Percentiles rank a stretch among this genome's conserved stretches.
Evolutionary conservation across 2,329 filamentous ascomycete genomes (phyloP).

Genomic region (Trichothecium sympodiale): DNA sequence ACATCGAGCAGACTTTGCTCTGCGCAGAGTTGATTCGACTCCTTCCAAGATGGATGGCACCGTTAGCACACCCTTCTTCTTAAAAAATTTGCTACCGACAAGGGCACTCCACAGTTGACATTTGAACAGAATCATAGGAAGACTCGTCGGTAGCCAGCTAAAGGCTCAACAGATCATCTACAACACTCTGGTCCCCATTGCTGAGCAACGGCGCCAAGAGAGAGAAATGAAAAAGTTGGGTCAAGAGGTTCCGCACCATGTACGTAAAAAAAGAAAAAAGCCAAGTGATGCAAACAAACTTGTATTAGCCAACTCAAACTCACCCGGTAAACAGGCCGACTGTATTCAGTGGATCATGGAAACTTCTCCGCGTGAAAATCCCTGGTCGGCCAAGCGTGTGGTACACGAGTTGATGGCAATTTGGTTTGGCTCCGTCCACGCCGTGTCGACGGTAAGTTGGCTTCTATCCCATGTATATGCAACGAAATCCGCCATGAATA

Average conservation of each 20-base stretch:
- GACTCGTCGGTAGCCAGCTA: not conserved
- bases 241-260: not conserved
- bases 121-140: not conserved
- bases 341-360: constrained; percentile 6
- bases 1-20: constrained; percentile 2
- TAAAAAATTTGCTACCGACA: too few relatives aligned
- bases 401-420: constrained; percentile 4
- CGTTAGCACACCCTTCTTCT: too few relatives aligned
- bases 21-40: constrained; percentile 1
- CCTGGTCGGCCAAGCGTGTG: not conserved
- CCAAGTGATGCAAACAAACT: too few relatives aligned
- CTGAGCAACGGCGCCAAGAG: constrained; percentile 1
- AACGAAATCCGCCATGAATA: not conserved
- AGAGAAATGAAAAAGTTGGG: not conserved
- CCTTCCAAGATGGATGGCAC: too few relatives aligned
- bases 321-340: not conserved
- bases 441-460: constrained; percentile 2
- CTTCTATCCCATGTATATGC: not conserved
- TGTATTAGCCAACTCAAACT: not conserved
- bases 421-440: constrained; percentile 4
- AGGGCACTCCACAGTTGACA: too few relatives aligned
- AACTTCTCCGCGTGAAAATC: constrained; percentile 1
- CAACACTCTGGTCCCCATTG: constrained; percentile 1
- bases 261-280: not conserved
- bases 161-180: not conserved